Percentiles rank a stretch among this genome's conserved stretches.
Evolutionary conservation across 2,329 filamentous ascomycete genomes (phyloP).

Genomic region (Ceratocystis destructans): DNA sequence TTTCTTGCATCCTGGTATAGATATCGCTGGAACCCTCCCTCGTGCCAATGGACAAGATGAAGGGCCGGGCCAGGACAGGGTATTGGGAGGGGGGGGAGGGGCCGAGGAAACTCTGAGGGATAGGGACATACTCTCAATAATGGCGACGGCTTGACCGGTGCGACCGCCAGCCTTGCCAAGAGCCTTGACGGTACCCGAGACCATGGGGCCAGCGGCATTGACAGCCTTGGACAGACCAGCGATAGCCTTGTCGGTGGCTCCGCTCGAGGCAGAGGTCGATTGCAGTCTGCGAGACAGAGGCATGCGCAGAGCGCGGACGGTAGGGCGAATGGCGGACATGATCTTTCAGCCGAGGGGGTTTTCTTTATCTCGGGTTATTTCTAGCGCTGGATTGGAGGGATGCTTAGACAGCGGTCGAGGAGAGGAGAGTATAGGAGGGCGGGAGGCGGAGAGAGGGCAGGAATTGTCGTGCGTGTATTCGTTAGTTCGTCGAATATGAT

Average conservation of each 20-base stretch:
- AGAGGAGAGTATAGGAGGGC: neutral
- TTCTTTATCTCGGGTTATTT: slow-evolving; percentile 5
- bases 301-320: slow-evolving; percentile 33
- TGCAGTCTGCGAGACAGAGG: slow-evolving; percentile 44
- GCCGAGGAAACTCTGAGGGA: neutral
- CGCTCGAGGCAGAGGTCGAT: slow-evolving; percentile 37
- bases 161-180: slow-evolving; percentile 69
- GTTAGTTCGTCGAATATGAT: neutral
- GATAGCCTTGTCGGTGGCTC: slow-evolving; percentile 40
- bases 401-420: neutral
- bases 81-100: neutral
- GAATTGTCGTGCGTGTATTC: neutral
- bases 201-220: slow-evolving; percentile 63
- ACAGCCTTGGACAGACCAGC: slow-evolving; percentile 73
- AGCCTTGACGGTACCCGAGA: slow-evolving; percentile 59
- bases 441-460: neutral
- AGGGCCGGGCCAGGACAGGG: neutral
- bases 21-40: too few relatives aligned
- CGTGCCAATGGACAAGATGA: neutral
- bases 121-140: slow-evolving; percentile 66
- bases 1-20: neutral
- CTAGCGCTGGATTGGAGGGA: neutral
- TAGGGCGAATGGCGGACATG: slow-evolving; percentile 25
- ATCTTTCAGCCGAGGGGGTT: slow-evolving; percentile 12
- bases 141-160: slow-evolving; percentile 62